Base-by-base conservation (phyloP, 1,284 basidiomycete genomes). In the Agroathelia rolfsii region DNA sequence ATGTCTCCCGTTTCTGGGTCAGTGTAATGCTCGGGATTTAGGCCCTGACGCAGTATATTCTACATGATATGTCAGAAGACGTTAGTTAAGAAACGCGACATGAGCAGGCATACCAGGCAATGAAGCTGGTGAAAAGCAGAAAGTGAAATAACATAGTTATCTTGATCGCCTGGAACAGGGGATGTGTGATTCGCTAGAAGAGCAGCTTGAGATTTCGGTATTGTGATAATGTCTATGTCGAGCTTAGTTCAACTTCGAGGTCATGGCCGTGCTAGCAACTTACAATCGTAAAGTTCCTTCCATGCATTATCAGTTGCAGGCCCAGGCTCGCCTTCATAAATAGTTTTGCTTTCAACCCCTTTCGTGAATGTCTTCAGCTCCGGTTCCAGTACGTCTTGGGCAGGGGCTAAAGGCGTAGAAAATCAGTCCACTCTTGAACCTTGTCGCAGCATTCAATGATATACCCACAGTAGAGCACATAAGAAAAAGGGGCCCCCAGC, bases 81-180 rank as follows among this genome's bases (percentile, higher is more conserved):
- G 1, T 9, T 13, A 18, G 8, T 7, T 15, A 24, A 10, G 21
- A 21, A 24, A 32, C 19, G 17, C 10, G 28, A 24, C 26, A 27
- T 26, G 16, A 28, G 18, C 4, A 25, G 11, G 40, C 52, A 5
- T 32, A 55, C 55, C 30, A 57, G 28, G 34, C 55, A 57, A 30
- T 55, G 53, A 5, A 55, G 37, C 28, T 55, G 47, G 36, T 57
- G 55, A 31, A 52, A 58, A 5, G 56, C 51, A 17, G 53, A 50
- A 4, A 55, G 37, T 8, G 43, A 33, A 4, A 43, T 40, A 3
- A 48, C 43, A 30, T 51, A 51, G 19, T 49, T 39, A 1, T 43
- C 45, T 10, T 42, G 36, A 28, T 53, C 46, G 6, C 44, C 46
- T 5, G 45, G 42, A 16, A 51, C 44, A 4, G 45, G 41, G 19